Base-by-base conservation (phyloP, 2,329 filamentous ascomycete species). In the Calonectria multiphialidica region DNA sequence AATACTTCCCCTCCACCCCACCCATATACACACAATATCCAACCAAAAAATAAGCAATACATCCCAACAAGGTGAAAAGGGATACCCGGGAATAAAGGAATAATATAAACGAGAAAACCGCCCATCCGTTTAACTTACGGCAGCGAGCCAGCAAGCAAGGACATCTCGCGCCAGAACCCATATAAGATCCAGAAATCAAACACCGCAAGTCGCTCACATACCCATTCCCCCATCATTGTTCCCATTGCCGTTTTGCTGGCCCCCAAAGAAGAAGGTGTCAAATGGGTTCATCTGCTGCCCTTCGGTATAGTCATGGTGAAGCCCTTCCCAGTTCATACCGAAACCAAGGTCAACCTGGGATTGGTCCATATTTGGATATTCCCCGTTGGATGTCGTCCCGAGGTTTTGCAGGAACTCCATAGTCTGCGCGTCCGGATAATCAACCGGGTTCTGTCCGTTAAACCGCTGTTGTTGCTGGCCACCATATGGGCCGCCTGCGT, bases 231-330 rank as follows among this genome's bases (percentile, higher is more conserved):
- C 73, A 1, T 74, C 73, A 49, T 78, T 76, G 61, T 73, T 76
- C 10, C 78, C 76, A 28, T 75, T 77, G 13, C 84, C 82, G 18
- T 78, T 78, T 65, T 82, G 81, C 75, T 88, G 88, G 0, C 88
- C 89, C 1, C 92, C 92, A 80, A 94, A 93, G 84, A 93, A 94
- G 80, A 94, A 94, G 0, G 91, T 91, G 79, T 94, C 93, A 82
- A 95, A 94, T 0, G 92, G 88, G 71, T 94, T 90, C 79, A 93
- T 87, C 79, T 91, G 88, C 80, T 90, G 86, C 63, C 87, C 87
- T 57, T 91, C 89, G 70, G 87, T 87, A 71, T 88, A 93, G 77
- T 93, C 92, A 76, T 93, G 91, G 77, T 91, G 87, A 79, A 91
- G 86, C 15, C 88, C 86, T 72, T 91, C 87, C 89, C 90, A 91